Base-by-base conservation (phyloP, 495 filamentous ascomycete genomes). In the Aspergillus avenaceus region DNA sequence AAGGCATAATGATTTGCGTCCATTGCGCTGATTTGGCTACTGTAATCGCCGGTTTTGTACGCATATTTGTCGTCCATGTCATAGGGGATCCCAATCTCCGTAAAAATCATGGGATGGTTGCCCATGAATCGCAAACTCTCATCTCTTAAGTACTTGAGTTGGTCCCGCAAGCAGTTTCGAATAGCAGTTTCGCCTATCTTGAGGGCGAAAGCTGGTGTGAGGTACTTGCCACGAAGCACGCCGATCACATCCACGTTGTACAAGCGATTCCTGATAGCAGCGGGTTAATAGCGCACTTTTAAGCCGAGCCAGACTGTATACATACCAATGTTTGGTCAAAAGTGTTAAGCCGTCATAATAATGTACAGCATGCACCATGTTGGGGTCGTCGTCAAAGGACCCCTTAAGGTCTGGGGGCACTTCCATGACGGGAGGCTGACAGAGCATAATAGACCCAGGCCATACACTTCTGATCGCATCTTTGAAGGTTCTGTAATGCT, bases 241-340 rank as follows among this genome's bases (percentile, higher is more conserved):
- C 93, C 93, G 48, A 97, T 83, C 18, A 98, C 90, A 69, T 98
- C 93, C 13, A 98, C 84, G 59, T 98, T 98, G 85, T 93, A 98
- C 18, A 85, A 79, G 1, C 91, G 85, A 62, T 97, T 98, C 82
- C 81, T 84, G 25, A 38, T 11, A 21, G 45, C 0, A 12, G n/a
- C n/a, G n/a, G n/a, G 55, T 65, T 46, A 56, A 50, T 16, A 36
- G 34, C 32, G 14, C 26, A 6, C 21, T 23, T n/a, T n/a, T n/a
- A n/a, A n/a, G 23, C 21, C 19, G 16, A 36, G 31, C 18, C 26
- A 29, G 16, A 1, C 13, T 12, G 5, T 13, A 14, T 5, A 57
- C 73, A 43, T 58, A 83, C 93, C 95, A 98, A 65, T 95, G 95
- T 71, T 98, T 98, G 18, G 88, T 97, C 80, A 98, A 86, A 28